Evolutionary conservation across 2,329 filamentous ascomycete species (phyloP).

Genomic region (Paecilomyces dactylethromorphus): DNA sequence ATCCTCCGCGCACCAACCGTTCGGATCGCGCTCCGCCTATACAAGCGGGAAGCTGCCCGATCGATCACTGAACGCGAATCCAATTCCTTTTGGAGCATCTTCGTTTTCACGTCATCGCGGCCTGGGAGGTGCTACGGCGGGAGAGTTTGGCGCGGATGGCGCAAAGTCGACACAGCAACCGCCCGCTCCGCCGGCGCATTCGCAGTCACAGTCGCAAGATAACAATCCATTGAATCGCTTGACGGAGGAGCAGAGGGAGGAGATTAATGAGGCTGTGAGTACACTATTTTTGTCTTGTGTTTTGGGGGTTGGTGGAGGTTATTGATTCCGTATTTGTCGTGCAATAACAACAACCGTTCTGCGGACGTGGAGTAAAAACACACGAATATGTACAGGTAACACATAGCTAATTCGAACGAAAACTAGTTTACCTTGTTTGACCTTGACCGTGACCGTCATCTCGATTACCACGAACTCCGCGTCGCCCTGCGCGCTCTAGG

Average conservation of each 20-base stretch:
- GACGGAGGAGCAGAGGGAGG: slow-evolving; percentile 82
- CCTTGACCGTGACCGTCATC: slow-evolving; percentile 85
- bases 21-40: slow-evolving; percentile 49
- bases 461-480: slow-evolving; percentile 97
- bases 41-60: slow-evolving; percentile 50
- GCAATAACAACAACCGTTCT: not conserved
- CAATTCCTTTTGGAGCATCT: slow-evolving; percentile 37
- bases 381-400: not conserved
- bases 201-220: slow-evolving; percentile 37
- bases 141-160: slow-evolving; percentile 19
- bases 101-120: slow-evolving; percentile 36
- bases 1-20: slow-evolving; percentile 48
- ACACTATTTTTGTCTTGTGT: not conserved
- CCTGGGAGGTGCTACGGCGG: slow-evolving; percentile 19
- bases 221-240: slow-evolving; percentile 51
- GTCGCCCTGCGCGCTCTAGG: slow-evolving; percentile 93
- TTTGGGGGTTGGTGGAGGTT: not conserved
- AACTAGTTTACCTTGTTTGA: slow-evolving; percentile 86
- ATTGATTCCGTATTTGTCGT: not conserved
- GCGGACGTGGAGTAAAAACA: not conserved
- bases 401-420: not conserved
- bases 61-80: slow-evolving; percentile 35
- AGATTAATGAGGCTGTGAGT: slow-evolving; percentile 87
- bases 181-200: slow-evolving; percentile 30
- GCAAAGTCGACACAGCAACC: slow-evolving; percentile 23